These are phyloP conservation scores for Magnaporthiopsis incrustans DNA, from an alignment of 2,329 filamentous ascomycete species.

Conservation along the genomic window DNA sequence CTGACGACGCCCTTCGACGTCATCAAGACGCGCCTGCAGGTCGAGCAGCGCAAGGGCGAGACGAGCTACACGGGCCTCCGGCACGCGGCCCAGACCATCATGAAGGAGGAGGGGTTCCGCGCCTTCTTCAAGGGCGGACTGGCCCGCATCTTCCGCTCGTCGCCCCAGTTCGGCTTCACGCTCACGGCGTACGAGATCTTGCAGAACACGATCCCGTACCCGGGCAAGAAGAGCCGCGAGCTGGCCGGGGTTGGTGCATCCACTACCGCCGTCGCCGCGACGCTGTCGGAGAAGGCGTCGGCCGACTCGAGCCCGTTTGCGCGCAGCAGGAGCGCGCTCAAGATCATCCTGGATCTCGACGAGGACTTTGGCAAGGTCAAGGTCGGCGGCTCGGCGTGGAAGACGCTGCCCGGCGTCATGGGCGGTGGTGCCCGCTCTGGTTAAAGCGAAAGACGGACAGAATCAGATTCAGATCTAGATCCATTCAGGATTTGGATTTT, in stretches of 20 bases:
- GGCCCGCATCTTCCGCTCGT: conserved; percentile 88
- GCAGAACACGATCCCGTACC: conserved; percentile 72
- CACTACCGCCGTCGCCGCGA: conserved; percentile 43
- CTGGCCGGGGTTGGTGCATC: conserved; percentile 39
- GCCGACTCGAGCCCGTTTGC: conserved; percentile 44
- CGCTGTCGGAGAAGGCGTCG: conserved; percentile 47
- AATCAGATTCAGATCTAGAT: neutral
- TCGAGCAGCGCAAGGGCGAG: conserved; percentile 94
- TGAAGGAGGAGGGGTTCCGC: conserved; percentile 83
- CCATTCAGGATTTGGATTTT: neutral
- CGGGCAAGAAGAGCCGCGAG: conserved; percentile 49
- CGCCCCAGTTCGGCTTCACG: conserved; percentile 96
- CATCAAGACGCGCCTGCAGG: conserved; percentile 97
- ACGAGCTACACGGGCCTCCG: conserved; percentile 77
- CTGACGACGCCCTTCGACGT: conserved; percentile 96
- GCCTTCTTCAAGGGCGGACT: conserved; percentile 99
- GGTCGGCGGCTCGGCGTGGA: conserved; percentile 49
- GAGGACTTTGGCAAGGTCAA: conserved; percentile 79
- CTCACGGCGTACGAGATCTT: conserved; percentile 91
- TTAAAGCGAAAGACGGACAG: neutral
- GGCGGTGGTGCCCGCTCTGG: conserved; percentile 22
- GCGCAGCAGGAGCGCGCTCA: conserved; percentile 79
- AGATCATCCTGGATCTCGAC: conserved; percentile 91
- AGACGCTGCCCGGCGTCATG: conserved; percentile 42
- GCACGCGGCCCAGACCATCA: conserved; percentile 77